Conservation (phyloP, 345 rosid genomes). For the Cochlearia excelsa region DNA sequence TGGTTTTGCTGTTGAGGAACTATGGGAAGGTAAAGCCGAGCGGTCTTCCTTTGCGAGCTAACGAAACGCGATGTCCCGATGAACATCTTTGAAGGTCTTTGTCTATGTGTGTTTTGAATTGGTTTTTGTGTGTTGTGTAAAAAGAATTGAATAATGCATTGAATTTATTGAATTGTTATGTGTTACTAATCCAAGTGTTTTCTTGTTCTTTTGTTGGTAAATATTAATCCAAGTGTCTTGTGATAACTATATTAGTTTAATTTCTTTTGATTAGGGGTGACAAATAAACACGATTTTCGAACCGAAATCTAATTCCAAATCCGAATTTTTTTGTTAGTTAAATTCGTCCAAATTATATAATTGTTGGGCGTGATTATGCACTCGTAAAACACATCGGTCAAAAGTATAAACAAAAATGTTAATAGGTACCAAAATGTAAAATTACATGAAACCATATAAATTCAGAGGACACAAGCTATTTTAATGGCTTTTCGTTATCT, state of each 20-base stretch:
- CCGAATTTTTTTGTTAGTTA: too few species aligned
- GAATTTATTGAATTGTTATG: too few species aligned
- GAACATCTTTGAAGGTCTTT: slow-evolving; percentile 22
- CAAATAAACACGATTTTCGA: too few species aligned
- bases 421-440: slow-evolving; percentile 20
- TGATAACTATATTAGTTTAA: slow-evolving; percentile 8
- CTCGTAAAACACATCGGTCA: not conserved
- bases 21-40: slow-evolving; percentile 8
- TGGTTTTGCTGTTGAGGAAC: slow-evolving; percentile 52
- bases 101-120: not conserved
- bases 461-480: slow-evolving; percentile 14
- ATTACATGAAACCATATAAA: slow-evolving; percentile 3
- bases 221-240: not conserved
- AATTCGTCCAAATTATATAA: too few species aligned
- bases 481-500: slow-evolving; percentile 25
- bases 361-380: not conserved
- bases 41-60: slow-evolving; percentile 1
- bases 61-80: not conserved
- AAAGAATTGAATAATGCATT: slow-evolving; percentile 10
- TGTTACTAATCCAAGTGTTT: not conserved
- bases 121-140: not conserved
- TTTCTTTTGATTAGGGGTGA: not conserved
- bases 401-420: not conserved
- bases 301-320: too few species aligned
- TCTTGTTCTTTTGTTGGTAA: too few species aligned